Evolutionary conservation across 306 rosid genomes (phyloP).

Genomic region (Medicago truncatula): MtrunA17r5.0-ANR NC_053043.1:21349001-21349500

Average conservation of each 20-base stretch:
- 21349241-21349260: conserved; percentile 97
- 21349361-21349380: conserved; percentile 39
- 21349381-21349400: conserved; percentile 12
- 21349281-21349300: conserved; percentile 99
- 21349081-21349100: background rate
- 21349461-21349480: conserved; percentile 12
- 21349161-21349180: conserved; percentile 32
- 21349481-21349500: conserved; percentile 8
- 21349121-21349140: conserved; percentile 31
- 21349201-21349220: conserved; percentile 99
- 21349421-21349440: conserved; percentile 27
- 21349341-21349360: conserved; percentile 99
- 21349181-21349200: conserved; percentile 78
- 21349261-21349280: conserved; percentile 93
- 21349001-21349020: background rate
- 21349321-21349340: conserved; percentile 98
- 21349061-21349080: background rate
- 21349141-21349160: conserved; percentile 20
- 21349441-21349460: conserved; percentile 29
- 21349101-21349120: background rate
- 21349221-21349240: conserved; percentile 92
- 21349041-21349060: conserved; percentile 5
- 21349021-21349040: background rate
- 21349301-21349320: conserved; percentile 99
- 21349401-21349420: conserved; percentile 4